Conservation (phyloP, 768 basidiomycete genomes). For the Kwoniella sp. region DNA sequence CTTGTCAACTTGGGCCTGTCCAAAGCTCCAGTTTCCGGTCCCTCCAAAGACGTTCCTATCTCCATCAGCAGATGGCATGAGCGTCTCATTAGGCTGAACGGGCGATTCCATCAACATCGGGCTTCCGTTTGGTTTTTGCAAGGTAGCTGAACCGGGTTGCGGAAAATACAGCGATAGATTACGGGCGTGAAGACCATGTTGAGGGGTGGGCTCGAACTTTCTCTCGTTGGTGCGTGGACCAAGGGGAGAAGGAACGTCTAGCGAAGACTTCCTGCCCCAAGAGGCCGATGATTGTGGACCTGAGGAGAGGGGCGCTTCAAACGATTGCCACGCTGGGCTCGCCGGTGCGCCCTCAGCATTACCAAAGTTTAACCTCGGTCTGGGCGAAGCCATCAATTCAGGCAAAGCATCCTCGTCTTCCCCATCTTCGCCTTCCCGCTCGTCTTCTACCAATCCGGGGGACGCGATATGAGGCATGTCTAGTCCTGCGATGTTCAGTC, state of each 20-base stretch:
- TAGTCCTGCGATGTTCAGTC: conserved; percentile 30
- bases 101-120: conserved; percentile 60
- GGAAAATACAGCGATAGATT: conserved; percentile 93
- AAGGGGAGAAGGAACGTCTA: conserved; percentile 21
- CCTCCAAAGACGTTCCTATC: conserved; percentile 69
- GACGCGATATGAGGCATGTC: conserved; percentile 8
- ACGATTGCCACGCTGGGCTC: conserved; percentile 31
- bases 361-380: conserved; percentile 17
- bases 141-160: conserved; percentile 67
- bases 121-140: conserved; percentile 61
- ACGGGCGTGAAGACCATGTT: conserved; percentile 70
- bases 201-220: conserved; percentile 39
- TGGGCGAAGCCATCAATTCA: conserved; percentile 23
- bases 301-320: conserved; percentile 18
- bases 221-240: conserved; percentile 14
- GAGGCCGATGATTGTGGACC: conserved; percentile 22
- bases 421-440: not conserved
- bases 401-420: conserved; percentile 25
- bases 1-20: conserved; percentile 14
- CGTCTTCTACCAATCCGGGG: conserved; percentile 12
- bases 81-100: conserved; percentile 42
- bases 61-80: conserved; percentile 57
- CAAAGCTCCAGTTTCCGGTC: conserved; percentile 58
- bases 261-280: conserved; percentile 16
- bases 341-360: conserved; percentile 15